Evolutionary conservation across 129 eudicot genomes (phyloP).

Genomic region (Lonicera japonica): DNA sequence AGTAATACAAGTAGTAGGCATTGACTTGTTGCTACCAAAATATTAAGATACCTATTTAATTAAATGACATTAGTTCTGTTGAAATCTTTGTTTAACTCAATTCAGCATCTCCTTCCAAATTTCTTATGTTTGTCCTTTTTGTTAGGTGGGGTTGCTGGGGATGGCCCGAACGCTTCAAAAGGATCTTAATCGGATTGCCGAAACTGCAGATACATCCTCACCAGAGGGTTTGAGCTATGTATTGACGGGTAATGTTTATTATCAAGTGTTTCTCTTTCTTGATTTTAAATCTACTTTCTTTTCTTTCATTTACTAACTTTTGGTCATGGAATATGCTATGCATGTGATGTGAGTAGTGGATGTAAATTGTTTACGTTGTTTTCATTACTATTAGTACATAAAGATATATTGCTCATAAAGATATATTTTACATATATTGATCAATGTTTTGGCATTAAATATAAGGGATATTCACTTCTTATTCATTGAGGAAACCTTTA

Average conservation of each 20-base stretch:
- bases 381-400: neutral
- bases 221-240: constrained; percentile 74
- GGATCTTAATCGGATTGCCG: constrained; percentile 91
- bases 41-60: no score
- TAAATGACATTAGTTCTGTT: no score
- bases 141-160: constrained; percentile 86
- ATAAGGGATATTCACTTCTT: no score
- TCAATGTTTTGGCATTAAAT: no score
- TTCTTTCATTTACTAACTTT: neutral
- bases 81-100: neutral
- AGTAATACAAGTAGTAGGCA: no score
- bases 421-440: no score
- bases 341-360: no score
- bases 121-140: constrained; percentile 3
- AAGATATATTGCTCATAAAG: no score
- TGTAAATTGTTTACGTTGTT: neutral
- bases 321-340: no score
- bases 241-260: constrained; percentile 59
- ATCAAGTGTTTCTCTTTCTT: neutral
- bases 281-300: neutral
- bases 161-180: constrained; percentile 73
- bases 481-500: no score
- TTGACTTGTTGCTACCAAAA: no score
- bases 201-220: constrained; percentile 80
- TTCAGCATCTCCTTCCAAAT: neutral